A percentile compares a stretch with the other conserved stretches of the same genome.
phyloP scores from a whole-genome alignment of 345 rosid species.

The Eucalyptus dawsonii region DNA sequence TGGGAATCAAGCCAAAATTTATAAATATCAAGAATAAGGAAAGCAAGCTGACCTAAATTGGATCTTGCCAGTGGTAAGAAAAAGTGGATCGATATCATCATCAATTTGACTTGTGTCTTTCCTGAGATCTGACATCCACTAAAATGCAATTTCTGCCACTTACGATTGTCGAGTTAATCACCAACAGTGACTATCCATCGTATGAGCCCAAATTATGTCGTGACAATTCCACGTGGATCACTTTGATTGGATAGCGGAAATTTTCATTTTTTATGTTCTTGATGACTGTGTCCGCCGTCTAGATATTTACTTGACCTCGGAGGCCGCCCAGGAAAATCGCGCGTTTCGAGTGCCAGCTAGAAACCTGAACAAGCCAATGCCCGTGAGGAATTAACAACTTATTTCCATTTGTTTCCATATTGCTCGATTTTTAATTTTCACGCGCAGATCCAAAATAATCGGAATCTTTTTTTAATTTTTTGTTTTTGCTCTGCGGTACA shows the following conservation, averaged over 20 bases:
- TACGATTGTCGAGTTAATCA: neutral
- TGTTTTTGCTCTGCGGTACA: neutral
- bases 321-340: neutral
- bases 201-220: neutral
- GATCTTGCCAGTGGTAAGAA: neutral
- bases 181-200: neutral
- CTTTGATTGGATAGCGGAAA: neutral
- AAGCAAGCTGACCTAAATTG: neutral
- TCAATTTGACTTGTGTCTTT: neutral
- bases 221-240: neutral
- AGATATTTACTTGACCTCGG: neutral
- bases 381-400: neutral
- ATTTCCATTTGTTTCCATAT: neutral
- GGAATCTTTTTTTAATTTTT: neutral
- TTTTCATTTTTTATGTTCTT: neutral
- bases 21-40: neutral
- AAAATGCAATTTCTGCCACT: neutral
- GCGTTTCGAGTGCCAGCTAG: neutral
- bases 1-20: neutral
- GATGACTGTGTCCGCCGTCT: neutral
- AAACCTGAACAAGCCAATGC: neutral
- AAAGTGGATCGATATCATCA: neutral
- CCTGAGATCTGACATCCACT: neutral
- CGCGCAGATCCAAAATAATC: neutral
- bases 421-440: neutral